Base-by-base conservation (phyloP, 2,329 filamentous ascomycete species). In the Monilinia aucupariae region DNA sequence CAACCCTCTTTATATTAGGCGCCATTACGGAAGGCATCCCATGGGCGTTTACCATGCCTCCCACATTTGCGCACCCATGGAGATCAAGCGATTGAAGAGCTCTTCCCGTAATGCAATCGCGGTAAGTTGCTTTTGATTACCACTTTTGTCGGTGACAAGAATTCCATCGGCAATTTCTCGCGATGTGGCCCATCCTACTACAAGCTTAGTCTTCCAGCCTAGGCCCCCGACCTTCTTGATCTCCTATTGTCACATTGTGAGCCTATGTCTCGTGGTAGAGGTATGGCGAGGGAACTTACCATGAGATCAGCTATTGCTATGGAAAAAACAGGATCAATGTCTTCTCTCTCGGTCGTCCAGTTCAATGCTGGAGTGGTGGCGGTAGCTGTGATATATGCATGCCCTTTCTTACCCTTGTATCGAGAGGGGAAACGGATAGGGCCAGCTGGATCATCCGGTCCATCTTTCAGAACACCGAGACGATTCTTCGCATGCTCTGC, bases 21-120 rank as follows among this genome's bases (percentile, higher is more conserved):
- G 49, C 30, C 30, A 30, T 34, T 32, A 10, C 4, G 30, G 20
- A 34, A 51, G 20, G 54, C 4, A 13, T n/a, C n/a, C 54, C n/a
- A 41, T n/a, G 34, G 9, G 20, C 22, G 12, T 59, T 45, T 71
- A 93, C 85, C 85, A 90, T 62, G 82, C 82, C 78, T 91, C 89
- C 91, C 90, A 94, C 79, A 91, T 91, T 80, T 94, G 90, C 17
- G 82, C 82, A 1, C 89, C 89, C 76, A 93, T 89, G 2, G 88
- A 84, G 63, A 92, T 77, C 62, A 93, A 73, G 20, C 90, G 83
- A 76, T 94, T 94, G 72, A 94, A 94, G 49, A 96, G 73, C 76
- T 93, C 88, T 69, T 94, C 89, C 47, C 91, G 76, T 71, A 88
- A 76, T 37, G 83, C 80, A 73, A 93, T 81, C 0, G 90, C 90